Conservation (phyloP, 2,329 filamentous ascomycete species). For the Sclerotinia glacialis region DNA sequence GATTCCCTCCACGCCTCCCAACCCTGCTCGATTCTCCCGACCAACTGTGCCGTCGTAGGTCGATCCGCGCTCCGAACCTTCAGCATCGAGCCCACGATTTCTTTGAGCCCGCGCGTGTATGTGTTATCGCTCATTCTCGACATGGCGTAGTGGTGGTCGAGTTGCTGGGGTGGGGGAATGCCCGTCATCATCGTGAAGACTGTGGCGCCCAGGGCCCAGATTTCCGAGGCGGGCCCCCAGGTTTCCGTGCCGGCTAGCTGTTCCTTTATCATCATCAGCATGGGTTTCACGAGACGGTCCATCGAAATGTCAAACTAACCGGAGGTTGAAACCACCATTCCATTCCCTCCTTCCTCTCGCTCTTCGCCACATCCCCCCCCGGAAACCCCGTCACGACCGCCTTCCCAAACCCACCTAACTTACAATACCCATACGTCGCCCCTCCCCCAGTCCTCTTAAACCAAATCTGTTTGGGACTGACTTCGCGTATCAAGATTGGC, state of each 20-base stretch:
- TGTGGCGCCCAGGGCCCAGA: slow-evolving; percentile 35
- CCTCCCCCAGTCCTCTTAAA: slow-evolving; percentile 48
- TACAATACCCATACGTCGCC: slow-evolving; percentile 54
- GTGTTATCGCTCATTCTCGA: slow-evolving; percentile 34
- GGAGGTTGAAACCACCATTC: slow-evolving; percentile 12
- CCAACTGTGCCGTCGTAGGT: slow-evolving; percentile 26
- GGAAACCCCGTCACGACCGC: slow-evolving; percentile 36
- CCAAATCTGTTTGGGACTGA: slow-evolving; percentile 50
- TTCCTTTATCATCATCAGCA: slow-evolving; percentile 27
- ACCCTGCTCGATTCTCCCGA: slow-evolving; percentile 28
- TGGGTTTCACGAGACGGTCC: neutral
- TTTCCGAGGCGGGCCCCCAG: slow-evolving; percentile 30
- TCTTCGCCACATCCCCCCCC: slow-evolving; percentile 25
- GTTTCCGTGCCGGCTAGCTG: slow-evolving; percentile 29
- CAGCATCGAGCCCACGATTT: slow-evolving; percentile 34
- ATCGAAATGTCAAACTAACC: neutral
- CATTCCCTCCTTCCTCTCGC: slow-evolving; percentile 24
- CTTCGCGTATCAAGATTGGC: slow-evolving; percentile 50
- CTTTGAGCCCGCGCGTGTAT: slow-evolving; percentile 28
- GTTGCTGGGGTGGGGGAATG: slow-evolving; percentile 33
- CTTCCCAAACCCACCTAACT: slow-evolving; percentile 50
- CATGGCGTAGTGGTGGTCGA: slow-evolving; percentile 32
- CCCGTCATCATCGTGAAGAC: slow-evolving; percentile 39
- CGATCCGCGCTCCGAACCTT: slow-evolving; percentile 25
- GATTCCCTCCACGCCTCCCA: slow-evolving; percentile 32